phyloP scores from a whole-genome alignment of 2,329 filamentous ascomycete species.

The Beauveria caledonica region DNA sequence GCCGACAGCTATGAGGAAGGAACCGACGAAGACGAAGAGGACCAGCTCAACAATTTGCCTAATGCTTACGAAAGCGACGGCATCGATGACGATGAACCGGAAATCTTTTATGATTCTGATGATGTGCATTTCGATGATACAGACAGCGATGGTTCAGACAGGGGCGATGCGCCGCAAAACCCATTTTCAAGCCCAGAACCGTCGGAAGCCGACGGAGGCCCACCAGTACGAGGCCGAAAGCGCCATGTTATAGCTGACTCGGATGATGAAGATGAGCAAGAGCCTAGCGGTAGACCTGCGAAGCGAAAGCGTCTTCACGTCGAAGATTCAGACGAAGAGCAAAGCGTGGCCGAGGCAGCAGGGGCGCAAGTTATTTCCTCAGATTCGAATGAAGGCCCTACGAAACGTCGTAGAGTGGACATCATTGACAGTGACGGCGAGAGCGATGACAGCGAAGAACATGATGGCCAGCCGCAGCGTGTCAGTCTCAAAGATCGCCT shows the following conservation, averaged over 20 bases:
- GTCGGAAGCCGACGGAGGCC: conserved; percentile 11
- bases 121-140: conserved; percentile 21
- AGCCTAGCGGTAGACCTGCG: background rate
- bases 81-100: conserved; percentile 28
- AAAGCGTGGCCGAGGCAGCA: background rate
- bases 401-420: background rate
- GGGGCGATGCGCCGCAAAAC: conserved; percentile 10
- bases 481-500: conserved; percentile 20
- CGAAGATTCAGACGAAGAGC: conserved; percentile 17
- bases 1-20: conserved; percentile 11
- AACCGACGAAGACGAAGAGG: conserved; percentile 13
- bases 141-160: conserved; percentile 11
- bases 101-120: conserved; percentile 16
- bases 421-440: background rate
- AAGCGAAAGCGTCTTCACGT: conserved; percentile 20
- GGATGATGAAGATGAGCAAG: conserved; percentile 20
- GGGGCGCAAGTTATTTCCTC: conserved; percentile 6
- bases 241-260: conserved; percentile 24
- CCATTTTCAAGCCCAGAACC: conserved; percentile 25
- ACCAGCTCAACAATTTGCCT: conserved; percentile 10
- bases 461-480: conserved; percentile 12
- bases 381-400: conserved; percentile 2
- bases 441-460: conserved; percentile 14
- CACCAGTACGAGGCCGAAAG: conserved; percentile 17
- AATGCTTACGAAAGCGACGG: conserved; percentile 32